phyloP scores from a whole-genome alignment of 345 rosid genomes.

The Reutealis trisperma region DNA sequence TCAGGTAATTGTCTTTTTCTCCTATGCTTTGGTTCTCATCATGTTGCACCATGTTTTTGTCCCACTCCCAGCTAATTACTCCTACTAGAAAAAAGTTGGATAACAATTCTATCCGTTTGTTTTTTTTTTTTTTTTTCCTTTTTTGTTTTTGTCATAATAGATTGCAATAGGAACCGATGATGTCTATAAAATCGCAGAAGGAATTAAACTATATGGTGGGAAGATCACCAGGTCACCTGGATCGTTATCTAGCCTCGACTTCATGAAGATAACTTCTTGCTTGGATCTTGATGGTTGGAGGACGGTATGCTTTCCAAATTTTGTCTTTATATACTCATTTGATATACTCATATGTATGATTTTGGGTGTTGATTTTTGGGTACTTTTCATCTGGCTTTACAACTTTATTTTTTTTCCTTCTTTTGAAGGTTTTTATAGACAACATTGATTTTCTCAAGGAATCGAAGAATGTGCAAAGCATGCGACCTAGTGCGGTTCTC shows the following conservation, averaged over 20 bases:
- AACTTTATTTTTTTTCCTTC: neutral
- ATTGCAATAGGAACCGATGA: slow-evolving; percentile 97
- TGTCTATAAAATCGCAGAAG: slow-evolving; percentile 92
- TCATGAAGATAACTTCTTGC: slow-evolving; percentile 94
- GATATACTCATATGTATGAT: too few relatives aligned
- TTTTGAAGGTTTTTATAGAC: slow-evolving; percentile 82
- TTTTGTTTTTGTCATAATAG: slow-evolving; percentile 42
- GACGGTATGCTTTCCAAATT: slow-evolving; percentile 46
- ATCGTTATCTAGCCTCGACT: slow-evolving; percentile 88
- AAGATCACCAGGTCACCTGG: slow-evolving; percentile 92
- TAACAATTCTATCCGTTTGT: too few relatives aligned
- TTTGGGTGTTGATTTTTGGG: too few relatives aligned
- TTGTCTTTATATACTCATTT: neutral
- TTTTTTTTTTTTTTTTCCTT: slow-evolving; percentile 1
- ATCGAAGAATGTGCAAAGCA: too few relatives aligned
- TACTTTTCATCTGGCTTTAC: neutral
- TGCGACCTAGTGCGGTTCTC: too few relatives aligned
- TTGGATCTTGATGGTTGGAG: slow-evolving; percentile 99
- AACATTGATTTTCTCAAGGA: slow-evolving; percentile 86
- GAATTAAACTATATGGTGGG: slow-evolving; percentile 75
- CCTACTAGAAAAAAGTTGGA: too few relatives aligned
- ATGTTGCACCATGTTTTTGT: too few relatives aligned
- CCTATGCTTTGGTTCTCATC: neutral
- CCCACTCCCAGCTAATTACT: too few relatives aligned
- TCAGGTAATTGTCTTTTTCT: slow-evolving; percentile 49